Percentiles rank a stretch among this genome's conserved stretches.
Evolutionary conservation across 257 asterid species (phyloP).

Genomic region (Solanum chaucha): DNA sequence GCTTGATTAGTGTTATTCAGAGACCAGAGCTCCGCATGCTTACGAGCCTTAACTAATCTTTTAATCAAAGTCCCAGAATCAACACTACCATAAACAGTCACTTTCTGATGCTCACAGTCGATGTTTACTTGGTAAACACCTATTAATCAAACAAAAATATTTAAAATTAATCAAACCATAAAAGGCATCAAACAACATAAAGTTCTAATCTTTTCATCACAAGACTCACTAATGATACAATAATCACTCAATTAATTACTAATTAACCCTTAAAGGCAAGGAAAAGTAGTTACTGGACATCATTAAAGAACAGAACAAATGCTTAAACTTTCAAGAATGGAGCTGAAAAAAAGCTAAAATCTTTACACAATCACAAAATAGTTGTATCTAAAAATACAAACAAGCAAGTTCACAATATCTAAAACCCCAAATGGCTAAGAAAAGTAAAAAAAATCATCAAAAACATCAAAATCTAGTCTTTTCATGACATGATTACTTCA

Average conservation of each 20-base stretch:
- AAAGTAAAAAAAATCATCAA: too few species aligned
- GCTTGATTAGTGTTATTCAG: slow-evolving; percentile 21
- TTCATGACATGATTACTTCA: neutral
- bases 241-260: neutral
- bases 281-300: neutral
- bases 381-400: too few species aligned
- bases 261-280: too few species aligned
- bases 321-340: neutral
- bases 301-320: neutral
- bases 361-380: neutral
- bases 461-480: neutral
- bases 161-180: neutral
- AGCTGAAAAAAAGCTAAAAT: neutral
- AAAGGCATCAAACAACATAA: neutral
- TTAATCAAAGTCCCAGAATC: slow-evolving; percentile 43
- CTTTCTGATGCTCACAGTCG: slow-evolving; percentile 57
- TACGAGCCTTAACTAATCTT: slow-evolving; percentile 48
- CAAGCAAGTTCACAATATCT: too few species aligned
- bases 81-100: slow-evolving; percentile 45
- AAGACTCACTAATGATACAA: neutral
- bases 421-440: too few species aligned
- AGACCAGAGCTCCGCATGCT: slow-evolving; percentile 68
- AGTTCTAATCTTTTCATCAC: too few species aligned
- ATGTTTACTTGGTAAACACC: slow-evolving; percentile 65
- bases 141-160: neutral